Conservation (phyloP, 306 rosid species). For the Ammopiptanthus mongolicus region DNA sequence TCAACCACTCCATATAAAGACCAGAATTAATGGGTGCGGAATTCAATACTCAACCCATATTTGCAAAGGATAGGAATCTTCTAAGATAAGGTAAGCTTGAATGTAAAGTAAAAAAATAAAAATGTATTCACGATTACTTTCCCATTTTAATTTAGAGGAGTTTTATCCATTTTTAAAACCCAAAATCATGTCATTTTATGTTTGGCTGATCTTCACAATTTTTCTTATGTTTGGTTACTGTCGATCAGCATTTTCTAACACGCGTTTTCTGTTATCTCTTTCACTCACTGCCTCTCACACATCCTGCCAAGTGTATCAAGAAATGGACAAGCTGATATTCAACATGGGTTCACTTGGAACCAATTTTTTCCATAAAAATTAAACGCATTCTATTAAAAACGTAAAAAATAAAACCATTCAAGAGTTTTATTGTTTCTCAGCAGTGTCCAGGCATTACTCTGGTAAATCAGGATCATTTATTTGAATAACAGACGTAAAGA, state of each 20-base stretch:
- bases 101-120: too few relatives aligned
- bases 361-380: slow-evolving; percentile 22
- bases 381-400: slow-evolving; percentile 27
- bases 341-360: slow-evolving; percentile 29
- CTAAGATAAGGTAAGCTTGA: too few relatives aligned
- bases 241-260: neutral
- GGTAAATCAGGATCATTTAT: too few relatives aligned
- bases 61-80: too few relatives aligned
- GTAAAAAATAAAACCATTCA: neutral
- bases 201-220: neutral
- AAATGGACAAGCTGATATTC: slow-evolving; percentile 22
- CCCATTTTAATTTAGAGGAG: too few relatives aligned
- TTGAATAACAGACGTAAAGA: slow-evolving; percentile 45
- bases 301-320: too few relatives aligned
- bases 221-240: neutral
- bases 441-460: too few relatives aligned
- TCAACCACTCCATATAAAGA: neutral
- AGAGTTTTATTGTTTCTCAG: too few relatives aligned
- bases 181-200: neutral
- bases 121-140: too few relatives aligned
- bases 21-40: slow-evolving; percentile 23
- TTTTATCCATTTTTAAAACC: too few relatives aligned
- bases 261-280: neutral
- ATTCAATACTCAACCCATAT: slow-evolving; percentile 25
- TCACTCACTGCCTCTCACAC: neutral